These are phyloP conservation scores for Auriscalpium microsporum DNA, from an alignment of 768 basidiomycete genomes.

Conservation along the genomic window DNA sequence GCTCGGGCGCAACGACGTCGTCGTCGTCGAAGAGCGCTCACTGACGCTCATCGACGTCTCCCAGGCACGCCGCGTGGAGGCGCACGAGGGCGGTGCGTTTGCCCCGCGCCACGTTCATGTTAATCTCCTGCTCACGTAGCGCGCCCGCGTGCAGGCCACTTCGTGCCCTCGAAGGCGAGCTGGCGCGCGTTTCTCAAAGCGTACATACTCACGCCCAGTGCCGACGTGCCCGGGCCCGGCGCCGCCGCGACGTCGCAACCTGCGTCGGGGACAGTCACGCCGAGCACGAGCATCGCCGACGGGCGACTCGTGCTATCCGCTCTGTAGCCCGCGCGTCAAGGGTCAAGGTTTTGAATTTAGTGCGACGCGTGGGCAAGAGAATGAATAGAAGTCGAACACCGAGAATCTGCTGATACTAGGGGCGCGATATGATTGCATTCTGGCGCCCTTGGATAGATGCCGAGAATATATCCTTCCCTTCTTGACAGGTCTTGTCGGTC, in stretches of 20 bases:
- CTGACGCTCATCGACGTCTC: slow-evolving; percentile 47
- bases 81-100: slow-evolving; percentile 73
- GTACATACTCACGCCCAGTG: slow-evolving; percentile 49
- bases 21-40: slow-evolving; percentile 66
- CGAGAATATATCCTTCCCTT: no score
- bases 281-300: slow-evolving; percentile 10
- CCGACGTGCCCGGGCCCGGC: slow-evolving; percentile 37
- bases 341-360: background rate
- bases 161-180: slow-evolving; percentile 66
- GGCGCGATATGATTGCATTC: no score
- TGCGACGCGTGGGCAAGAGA: no score
- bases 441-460: no score
- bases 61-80: slow-evolving; percentile 52
- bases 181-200: slow-evolving; percentile 72
- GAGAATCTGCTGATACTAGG: no score
- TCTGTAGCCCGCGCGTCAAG: background rate
- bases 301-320: background rate
- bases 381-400: no score
- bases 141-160: slow-evolving; percentile 49
- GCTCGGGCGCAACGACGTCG: slow-evolving; percentile 66
- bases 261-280: slow-evolving; percentile 42
- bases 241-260: slow-evolving; percentile 26
- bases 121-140: background rate
- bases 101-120: background rate
- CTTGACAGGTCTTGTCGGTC: no score